These are phyloP conservation scores for Phytopythium boreale DNA, from an alignment of 352 stramenopile species.

Conservation along the genomic window DNA sequence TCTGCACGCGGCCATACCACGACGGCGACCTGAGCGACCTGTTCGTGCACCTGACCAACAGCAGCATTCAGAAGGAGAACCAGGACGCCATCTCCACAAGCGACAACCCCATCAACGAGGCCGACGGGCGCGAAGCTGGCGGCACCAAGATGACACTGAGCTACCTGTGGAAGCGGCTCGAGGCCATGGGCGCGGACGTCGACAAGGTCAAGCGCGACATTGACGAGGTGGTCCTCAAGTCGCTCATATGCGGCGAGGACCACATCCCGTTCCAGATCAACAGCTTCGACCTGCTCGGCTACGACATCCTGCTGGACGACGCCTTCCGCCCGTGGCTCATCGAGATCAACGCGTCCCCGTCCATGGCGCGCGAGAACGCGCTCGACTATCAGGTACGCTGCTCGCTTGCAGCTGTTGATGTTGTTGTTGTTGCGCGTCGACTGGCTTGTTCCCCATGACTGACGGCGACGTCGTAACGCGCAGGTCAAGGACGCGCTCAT, in stretches of 20 bases:
- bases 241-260: conserved; percentile 85
- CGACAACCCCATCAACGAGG: conserved; percentile 26
- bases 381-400: conserved; percentile 60
- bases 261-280: conserved; percentile 89
- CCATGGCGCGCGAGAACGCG: conserved; percentile 83
- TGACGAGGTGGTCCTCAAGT: conserved; percentile 82
- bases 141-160: conserved; percentile 83
- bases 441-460: neutral
- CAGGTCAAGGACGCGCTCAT: conserved; percentile 90
- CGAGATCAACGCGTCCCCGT: conserved; percentile 95
- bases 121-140: conserved; percentile 40
- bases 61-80: conserved; percentile 90
- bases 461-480: neutral
- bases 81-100: conserved; percentile 42
- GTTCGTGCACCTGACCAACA: conserved; percentile 95
- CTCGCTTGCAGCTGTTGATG: neutral
- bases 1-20: conserved; percentile 86
- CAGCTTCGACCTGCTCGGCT: conserved; percentile 94
- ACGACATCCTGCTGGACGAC: conserved; percentile 93
- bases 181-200: conserved; percentile 64
- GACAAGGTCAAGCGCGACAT: conserved; percentile 66
- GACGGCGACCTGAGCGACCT: conserved; percentile 70
- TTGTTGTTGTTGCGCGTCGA: neutral
- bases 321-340: conserved; percentile 92
- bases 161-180: conserved; percentile 73